Evolutionary conservation across 2,329 filamentous ascomycete genomes (phyloP).

Genomic region (Exophiala calicioides): DNA sequence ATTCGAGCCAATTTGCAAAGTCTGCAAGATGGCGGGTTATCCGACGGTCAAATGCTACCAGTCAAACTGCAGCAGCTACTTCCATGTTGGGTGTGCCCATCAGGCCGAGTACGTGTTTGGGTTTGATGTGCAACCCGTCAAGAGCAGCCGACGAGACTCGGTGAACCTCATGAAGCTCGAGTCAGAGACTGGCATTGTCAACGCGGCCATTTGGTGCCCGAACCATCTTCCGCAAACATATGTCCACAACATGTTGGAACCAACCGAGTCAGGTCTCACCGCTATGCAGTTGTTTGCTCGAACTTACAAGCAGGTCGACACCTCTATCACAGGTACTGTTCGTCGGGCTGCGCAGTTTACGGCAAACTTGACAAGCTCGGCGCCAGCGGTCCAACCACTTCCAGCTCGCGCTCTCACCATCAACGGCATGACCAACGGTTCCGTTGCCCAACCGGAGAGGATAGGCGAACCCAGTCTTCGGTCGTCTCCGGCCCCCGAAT

Average conservation of each 20-base stretch:
- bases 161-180: conserved; percentile 77
- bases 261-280: conserved; percentile 69
- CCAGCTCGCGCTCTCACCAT: conserved; percentile 61
- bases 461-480: conserved; percentile 32
- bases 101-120: conserved; percentile 80
- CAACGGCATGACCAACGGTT: conserved; percentile 36
- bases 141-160: conserved; percentile 81
- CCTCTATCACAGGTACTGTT: conserved; percentile 84
- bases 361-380: conserved; percentile 39
- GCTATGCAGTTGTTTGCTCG: conserved; percentile 84
- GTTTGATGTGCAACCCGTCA: conserved; percentile 87
- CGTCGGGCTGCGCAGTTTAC: conserved; percentile 78
- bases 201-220: conserved; percentile 88
- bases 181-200: conserved; percentile 77
- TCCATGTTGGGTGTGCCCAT: conserved; percentile 90
- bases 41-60: conserved; percentile 82
- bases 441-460: conserved; percentile 15
- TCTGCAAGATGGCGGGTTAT: conserved; percentile 70
- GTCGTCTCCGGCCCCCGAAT: conserved; percentile 22
- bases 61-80: conserved; percentile 50
- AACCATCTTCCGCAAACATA: conserved; percentile 67
- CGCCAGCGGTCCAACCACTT: conserved; percentile 35
- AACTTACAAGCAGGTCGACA: conserved; percentile 92
- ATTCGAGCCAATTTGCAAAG: conserved; percentile 77
- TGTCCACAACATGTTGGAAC: conserved; percentile 77